A percentile compares a stretch with the other conserved stretches of the same genome.
Evolutionary conservation across 2,329 filamentous ascomycete genomes (phyloP).

Genomic region (Xylaria sp.): DNA sequence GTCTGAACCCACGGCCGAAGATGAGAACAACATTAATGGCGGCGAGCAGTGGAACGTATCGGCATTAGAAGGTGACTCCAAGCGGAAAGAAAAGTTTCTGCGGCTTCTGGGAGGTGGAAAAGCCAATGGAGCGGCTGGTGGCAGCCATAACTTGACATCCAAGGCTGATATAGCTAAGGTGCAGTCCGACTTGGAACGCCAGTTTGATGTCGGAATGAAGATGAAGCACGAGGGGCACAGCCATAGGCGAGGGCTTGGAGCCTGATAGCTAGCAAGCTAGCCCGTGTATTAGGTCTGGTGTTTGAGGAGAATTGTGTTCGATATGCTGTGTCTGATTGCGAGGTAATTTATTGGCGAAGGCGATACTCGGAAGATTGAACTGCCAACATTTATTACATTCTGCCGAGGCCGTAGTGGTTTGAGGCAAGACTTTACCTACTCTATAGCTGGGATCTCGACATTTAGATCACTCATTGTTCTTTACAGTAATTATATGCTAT

Average conservation of each 20-base stretch:
- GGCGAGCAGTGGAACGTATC: slow-evolving; percentile 64
- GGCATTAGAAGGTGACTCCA: slow-evolving; percentile 60
- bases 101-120: slow-evolving; percentile 65
- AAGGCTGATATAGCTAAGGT: slow-evolving; percentile 45
- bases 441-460: not conserved
- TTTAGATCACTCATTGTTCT: not conserved
- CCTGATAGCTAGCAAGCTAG: slow-evolving; percentile 43
- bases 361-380: not conserved
- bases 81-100: slow-evolving; percentile 66
- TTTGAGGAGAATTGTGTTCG: slow-evolving; percentile 35
- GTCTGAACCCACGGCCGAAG: slow-evolving; percentile 41
- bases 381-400: not conserved
- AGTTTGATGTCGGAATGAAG: slow-evolving; percentile 66
- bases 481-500: not conserved
- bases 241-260: slow-evolving; percentile 64
- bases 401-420: not conserved
- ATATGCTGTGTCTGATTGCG: slow-evolving; percentile 38
- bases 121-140: slow-evolving; percentile 43
- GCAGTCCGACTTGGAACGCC: slow-evolving; percentile 64
- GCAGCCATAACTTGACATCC: slow-evolving; percentile 34
- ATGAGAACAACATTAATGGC: slow-evolving; percentile 40
- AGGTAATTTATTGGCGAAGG: not conserved
- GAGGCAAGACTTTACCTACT: not conserved
- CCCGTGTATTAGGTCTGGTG: slow-evolving; percentile 26
- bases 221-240: slow-evolving; percentile 64